phyloP scores from a whole-genome alignment of 2,329 filamentous ascomycete genomes.

The Cladophialophora immunda region DNA sequence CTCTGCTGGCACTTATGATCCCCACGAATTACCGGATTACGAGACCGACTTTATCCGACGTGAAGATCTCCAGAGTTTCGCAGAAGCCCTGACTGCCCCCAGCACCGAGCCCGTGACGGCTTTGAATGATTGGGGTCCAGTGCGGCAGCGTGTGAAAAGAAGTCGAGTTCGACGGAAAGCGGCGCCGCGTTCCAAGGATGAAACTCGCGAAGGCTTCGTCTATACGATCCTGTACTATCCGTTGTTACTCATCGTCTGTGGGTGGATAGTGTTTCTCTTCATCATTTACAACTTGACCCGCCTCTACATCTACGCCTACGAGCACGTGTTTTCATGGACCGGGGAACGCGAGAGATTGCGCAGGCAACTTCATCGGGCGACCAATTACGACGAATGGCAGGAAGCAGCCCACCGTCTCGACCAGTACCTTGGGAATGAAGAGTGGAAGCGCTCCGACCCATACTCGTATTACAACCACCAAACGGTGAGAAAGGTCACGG shows the following conservation, averaged over 20 bases:
- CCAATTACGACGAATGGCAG: conserved; percentile 85
- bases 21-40: conserved; percentile 72
- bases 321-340: conserved; percentile 89
- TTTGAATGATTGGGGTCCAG: conserved; percentile 93
- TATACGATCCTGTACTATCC: conserved; percentile 94
- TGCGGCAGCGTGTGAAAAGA: conserved; percentile 74
- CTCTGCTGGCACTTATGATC: conserved; percentile 31
- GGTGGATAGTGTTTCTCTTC: conserved; percentile 80
- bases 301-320: conserved; percentile 90
- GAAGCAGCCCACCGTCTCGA: conserved; percentile 81
- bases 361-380: conserved; percentile 73
- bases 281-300: conserved; percentile 81
- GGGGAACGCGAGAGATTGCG: conserved; percentile 78
- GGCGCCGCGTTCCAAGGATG: conserved; percentile 74
- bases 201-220: conserved; percentile 91
- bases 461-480: conserved; percentile 86
- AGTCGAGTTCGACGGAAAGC: conserved; percentile 54
- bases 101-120: conserved; percentile 82
- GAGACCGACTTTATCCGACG: conserved; percentile 78
- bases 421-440: conserved; percentile 75
- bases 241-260: conserved; percentile 78
- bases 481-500: conserved; percentile 79
- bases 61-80: conserved; percentile 79
- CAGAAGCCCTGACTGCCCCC: conserved; percentile 80
- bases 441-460: conserved; percentile 61